These are phyloP conservation scores for Aspergillus costaricaensis DNA, from an alignment of 2,329 filamentous ascomycete genomes.

Conservation along the genomic window DNA sequence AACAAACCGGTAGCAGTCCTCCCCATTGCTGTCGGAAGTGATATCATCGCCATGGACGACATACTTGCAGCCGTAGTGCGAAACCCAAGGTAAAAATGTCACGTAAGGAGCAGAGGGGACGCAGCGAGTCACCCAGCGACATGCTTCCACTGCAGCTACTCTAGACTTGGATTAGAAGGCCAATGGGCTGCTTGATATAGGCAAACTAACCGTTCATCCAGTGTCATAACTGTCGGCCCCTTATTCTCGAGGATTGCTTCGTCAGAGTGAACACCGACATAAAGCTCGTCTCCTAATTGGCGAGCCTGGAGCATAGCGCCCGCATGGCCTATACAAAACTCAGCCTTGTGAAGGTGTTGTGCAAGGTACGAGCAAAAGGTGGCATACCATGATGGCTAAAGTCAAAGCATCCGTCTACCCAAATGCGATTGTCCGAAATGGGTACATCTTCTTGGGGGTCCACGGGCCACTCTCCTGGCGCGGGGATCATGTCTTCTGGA, in stretches of 20 bases:
- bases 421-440: slow-evolving; percentile 73
- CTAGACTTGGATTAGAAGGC: slow-evolving; percentile 45
- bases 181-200: background rate
- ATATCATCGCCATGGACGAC: slow-evolving; percentile 98
- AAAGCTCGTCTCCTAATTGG: slow-evolving; percentile 82
- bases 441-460: slow-evolving; percentile 62
- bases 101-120: slow-evolving; percentile 90
- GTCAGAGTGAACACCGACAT: slow-evolving; percentile 92
- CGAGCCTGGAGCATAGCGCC: slow-evolving; percentile 96
- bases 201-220: slow-evolving; percentile 71
- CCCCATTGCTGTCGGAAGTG: slow-evolving; percentile 86
- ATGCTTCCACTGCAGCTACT: slow-evolving; percentile 86
- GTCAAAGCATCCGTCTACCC: slow-evolving; percentile 99
- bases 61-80: slow-evolving; percentile 91
- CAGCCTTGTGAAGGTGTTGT: slow-evolving; percentile 10
- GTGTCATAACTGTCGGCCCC: slow-evolving; percentile 94
- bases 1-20: slow-evolving; percentile 97
- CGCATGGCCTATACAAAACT: slow-evolving; percentile 72
- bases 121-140: slow-evolving; percentile 87
- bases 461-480: slow-evolving; percentile 63
- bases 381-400: slow-evolving; percentile 87
- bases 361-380: background rate
- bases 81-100: slow-evolving; percentile 89
- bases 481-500: slow-evolving; percentile 48
- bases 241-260: slow-evolving; percentile 96